phyloP scores from a whole-genome alignment of 2,329 filamentous ascomycete genomes.

The Coniochaeta sp. region DNA sequence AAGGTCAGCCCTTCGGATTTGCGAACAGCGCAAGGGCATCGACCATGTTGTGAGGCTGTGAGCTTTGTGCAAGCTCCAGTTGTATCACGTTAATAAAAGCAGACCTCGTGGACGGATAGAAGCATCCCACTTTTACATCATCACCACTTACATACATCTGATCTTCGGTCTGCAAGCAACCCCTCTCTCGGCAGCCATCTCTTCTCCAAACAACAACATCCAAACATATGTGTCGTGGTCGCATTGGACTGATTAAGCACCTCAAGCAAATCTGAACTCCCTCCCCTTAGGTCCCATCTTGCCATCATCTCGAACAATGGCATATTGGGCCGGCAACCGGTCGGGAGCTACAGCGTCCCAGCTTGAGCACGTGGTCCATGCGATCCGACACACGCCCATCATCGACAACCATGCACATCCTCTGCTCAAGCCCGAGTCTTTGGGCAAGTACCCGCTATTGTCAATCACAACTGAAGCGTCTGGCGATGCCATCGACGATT shows the following conservation, averaged over 20 bases:
- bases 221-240: not conserved
- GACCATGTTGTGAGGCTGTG: no score
- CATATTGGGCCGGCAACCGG: constrained; percentile 17
- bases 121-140: constrained; percentile 3
- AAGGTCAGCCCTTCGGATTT: no score
- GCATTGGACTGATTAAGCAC: not conserved
- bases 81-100: not conserved
- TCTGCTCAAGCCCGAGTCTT: constrained; percentile 46
- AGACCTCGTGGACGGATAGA: not conserved
- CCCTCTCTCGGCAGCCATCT: not conserved
- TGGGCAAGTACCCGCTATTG: constrained; percentile 40
- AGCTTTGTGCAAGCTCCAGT: not conserved
- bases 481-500: constrained; percentile 58
- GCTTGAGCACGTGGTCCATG: constrained; percentile 24
- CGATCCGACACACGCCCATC: constrained; percentile 51
- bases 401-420: constrained; percentile 71
- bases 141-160: not conserved
- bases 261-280: not conserved
- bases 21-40: no score
- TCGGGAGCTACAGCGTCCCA: constrained; percentile 18
- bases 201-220: not conserved
- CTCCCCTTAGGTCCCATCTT: not conserved
- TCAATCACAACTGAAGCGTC: constrained; percentile 68
- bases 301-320: constrained; percentile 9
- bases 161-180: no score